Conservation (phyloP, 352 stramenopile species). For the Globisporangium irregulare region DNA sequence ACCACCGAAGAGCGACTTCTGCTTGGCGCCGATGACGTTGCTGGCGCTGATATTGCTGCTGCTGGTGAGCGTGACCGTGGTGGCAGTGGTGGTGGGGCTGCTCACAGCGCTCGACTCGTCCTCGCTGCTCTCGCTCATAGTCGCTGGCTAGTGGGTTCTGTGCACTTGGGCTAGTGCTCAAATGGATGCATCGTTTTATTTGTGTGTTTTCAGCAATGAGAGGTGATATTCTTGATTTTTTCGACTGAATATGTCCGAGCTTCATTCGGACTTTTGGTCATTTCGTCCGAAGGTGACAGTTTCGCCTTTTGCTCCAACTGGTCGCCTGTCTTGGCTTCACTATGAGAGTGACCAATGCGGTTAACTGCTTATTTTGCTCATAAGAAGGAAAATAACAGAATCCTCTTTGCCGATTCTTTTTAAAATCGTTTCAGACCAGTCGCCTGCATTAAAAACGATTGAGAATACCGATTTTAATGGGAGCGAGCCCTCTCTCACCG, state of each 20-base stretch:
- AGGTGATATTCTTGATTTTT: too few species aligned
- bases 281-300: too few species aligned
- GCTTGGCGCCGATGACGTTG: slow-evolving; percentile 16
- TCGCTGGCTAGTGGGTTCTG: not conserved
- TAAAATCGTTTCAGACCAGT: not conserved
- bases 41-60: slow-evolving; percentile 11
- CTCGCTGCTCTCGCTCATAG: slow-evolving; percentile 42
- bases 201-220: too few species aligned
- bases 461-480: too few species aligned
- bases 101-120: slow-evolving; percentile 28
- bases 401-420: not conserved
- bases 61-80: slow-evolving; percentile 9
- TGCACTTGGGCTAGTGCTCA: not conserved
- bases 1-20: slow-evolving; percentile 48
- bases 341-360: too few species aligned
- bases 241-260: too few species aligned
- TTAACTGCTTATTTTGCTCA: too few species aligned
- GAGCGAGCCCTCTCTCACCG: not conserved
- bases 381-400: too few species aligned
- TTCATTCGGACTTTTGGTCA: too few species aligned
- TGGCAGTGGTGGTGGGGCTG: not conserved
- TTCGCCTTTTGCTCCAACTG: too few species aligned
- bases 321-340: too few species aligned
- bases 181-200: not conserved
- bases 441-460: too few species aligned